A percentile compares a stretch with the other conserved stretches of the same genome.
phyloP scores from a whole-genome alignment of 441 rosid genomes.

The Macaranga tanarius region DNA sequence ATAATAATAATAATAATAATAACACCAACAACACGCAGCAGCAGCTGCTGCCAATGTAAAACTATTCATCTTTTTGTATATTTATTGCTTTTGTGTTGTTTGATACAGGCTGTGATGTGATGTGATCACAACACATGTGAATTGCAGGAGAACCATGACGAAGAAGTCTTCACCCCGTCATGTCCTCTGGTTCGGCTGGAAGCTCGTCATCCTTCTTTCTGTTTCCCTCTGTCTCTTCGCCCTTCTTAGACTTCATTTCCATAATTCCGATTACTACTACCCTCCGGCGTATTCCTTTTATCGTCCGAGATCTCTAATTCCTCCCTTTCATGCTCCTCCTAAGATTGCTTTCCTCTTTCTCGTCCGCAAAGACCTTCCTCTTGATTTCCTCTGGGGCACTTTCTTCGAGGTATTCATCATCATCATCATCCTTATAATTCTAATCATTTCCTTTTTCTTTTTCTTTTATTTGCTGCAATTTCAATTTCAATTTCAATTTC shows the following conservation, averaged over 20 bases:
- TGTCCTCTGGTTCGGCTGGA: constrained; percentile 60
- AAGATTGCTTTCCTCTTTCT: constrained; percentile 81
- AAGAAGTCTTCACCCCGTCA: constrained; percentile 45
- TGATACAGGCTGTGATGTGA: not conserved
- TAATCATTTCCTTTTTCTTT: too few relatives aligned
- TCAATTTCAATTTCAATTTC: too few relatives aligned
- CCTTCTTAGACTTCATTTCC: constrained; percentile 47
- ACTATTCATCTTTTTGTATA: too few relatives aligned
- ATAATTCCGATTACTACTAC: constrained; percentile 23
- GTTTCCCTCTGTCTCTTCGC: constrained; percentile 50
- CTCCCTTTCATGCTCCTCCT: constrained; percentile 50
- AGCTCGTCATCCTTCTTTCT: constrained; percentile 52
- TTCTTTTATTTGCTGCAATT: too few relatives aligned
- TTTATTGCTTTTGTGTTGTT: too few relatives aligned
- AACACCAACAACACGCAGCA: too few relatives aligned
- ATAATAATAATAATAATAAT: too few relatives aligned
- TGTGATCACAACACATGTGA: not conserved
- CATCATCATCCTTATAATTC: too few relatives aligned
- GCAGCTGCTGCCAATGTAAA: too few relatives aligned
- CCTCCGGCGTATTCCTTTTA: constrained; percentile 20
- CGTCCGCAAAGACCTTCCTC: constrained; percentile 66
- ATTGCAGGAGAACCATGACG: constrained; percentile 38
- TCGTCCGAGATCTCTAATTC: constrained; percentile 34
- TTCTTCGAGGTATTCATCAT: constrained; percentile 95
- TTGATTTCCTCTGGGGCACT: constrained; percentile 83